These are phyloP conservation scores for Myochromella boudieri DNA, from an alignment of 768 basidiomycete species.

Conservation along the genomic window DNA sequence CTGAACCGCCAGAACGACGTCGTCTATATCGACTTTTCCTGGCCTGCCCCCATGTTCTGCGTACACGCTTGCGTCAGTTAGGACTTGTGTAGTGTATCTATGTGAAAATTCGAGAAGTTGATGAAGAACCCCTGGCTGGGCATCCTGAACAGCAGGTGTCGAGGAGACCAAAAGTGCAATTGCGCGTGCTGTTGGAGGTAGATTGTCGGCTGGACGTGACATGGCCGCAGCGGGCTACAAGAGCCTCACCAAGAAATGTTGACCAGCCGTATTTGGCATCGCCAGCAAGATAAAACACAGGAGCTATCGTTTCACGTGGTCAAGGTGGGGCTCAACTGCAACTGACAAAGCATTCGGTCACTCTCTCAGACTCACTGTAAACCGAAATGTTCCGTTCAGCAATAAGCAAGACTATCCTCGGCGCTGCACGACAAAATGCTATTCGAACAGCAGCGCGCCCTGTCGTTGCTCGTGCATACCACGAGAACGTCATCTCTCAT, in stretches of 20 bases:
- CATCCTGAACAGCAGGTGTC: slow-evolving; percentile 81
- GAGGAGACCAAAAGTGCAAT: slow-evolving; percentile 84
- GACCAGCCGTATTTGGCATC: slow-evolving; percentile 2
- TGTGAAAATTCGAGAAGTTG: slow-evolving; percentile 87
- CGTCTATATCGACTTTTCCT: slow-evolving; percentile 83
- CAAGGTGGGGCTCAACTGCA: not conserved
- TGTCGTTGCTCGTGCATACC: slow-evolving; percentile 71
- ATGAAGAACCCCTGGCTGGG: slow-evolving; percentile 83
- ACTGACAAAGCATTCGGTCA: slow-evolving; percentile 19
- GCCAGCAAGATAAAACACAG: not conserved
- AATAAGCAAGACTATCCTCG: slow-evolving; percentile 49
- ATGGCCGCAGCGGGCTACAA: slow-evolving; percentile 22
- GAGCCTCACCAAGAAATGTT: slow-evolving; percentile 2
- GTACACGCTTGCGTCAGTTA: slow-evolving; percentile 84
- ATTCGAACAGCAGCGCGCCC: slow-evolving; percentile 44
- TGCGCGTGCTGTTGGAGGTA: slow-evolving; percentile 83
- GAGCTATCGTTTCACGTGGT: not conserved
- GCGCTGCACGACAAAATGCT: slow-evolving; percentile 42
- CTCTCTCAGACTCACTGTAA: slow-evolving; percentile 25
- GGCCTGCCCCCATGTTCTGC: slow-evolving; percentile 81
- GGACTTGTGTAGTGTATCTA: slow-evolving; percentile 78
- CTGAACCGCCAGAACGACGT: slow-evolving; percentile 78
- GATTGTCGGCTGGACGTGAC: slow-evolving; percentile 57
- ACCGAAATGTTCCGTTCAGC: slow-evolving; percentile 72
- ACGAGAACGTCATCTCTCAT: slow-evolving; percentile 96